Evolutionary conservation across 495 filamentous ascomycete genomes (phyloP).

Genomic region (Hypoxylon intermedium): DNA sequence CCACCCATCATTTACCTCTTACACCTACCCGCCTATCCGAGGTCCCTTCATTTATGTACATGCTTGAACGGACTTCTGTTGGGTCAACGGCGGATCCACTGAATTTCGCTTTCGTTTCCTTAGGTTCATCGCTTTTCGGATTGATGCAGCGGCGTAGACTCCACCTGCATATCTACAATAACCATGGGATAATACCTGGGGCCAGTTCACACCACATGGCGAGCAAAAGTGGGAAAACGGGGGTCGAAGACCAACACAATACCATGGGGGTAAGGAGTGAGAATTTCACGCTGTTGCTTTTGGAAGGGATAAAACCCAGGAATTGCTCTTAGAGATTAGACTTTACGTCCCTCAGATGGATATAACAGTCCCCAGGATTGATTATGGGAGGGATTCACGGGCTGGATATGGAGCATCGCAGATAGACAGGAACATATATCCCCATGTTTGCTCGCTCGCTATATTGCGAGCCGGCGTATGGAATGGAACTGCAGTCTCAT

Average conservation of each 20-base stretch:
- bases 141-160: constrained; percentile 30
- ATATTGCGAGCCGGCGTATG: background rate
- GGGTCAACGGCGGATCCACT: constrained; percentile 7
- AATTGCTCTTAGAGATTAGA: background rate
- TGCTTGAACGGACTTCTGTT: background rate
- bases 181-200: constrained; percentile 20
- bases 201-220: constrained; percentile 14
- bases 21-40: constrained; percentile 8
- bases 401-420: background rate
- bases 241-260: background rate
- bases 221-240: background rate
- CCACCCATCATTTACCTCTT: constrained; percentile 13
- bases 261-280: background rate
- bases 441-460: background rate
- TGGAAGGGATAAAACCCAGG: too few species aligned
- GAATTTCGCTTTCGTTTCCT: constrained; percentile 8
- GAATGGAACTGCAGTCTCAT: background rate
- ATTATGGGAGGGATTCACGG: background rate
- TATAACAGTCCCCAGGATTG: background rate
- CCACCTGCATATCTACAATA: constrained; percentile 13
- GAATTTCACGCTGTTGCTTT: too few species aligned
- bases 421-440: background rate
- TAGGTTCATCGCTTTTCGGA: constrained; percentile 18
- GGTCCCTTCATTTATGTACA: constrained; percentile 11
- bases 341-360: background rate